Evolutionary conservation across 1,284 basidiomycete species (phyloP).

Genomic region (Tilletia indica): DNA sequence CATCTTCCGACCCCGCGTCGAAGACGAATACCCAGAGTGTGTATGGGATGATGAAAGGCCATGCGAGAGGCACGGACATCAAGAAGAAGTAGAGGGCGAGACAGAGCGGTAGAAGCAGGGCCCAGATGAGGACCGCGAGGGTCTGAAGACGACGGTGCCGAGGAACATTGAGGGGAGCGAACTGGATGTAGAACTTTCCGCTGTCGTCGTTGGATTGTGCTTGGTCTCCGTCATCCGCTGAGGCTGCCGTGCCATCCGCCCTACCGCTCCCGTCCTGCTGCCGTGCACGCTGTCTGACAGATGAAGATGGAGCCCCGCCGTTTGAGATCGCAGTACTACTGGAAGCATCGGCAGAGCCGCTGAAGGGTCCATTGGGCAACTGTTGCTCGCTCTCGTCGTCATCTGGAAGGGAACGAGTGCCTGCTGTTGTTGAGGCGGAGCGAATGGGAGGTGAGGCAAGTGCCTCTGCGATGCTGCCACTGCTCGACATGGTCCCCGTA

Average conservation of each 20-base stretch:
- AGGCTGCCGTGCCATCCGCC: not conserved
- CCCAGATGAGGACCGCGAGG: slow-evolving; percentile 74
- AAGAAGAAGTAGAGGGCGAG: slow-evolving; percentile 72
- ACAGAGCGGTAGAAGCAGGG: slow-evolving; percentile 71
- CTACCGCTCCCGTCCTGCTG: not conserved
- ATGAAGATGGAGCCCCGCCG: not conserved
- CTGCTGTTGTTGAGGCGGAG: slow-evolving; percentile 1
- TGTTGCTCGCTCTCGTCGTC: not conserved
- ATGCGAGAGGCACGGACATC: slow-evolving; percentile 83
- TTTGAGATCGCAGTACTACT: not conserved
- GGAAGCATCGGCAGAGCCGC: not conserved
- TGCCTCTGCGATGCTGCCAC: not conserved
- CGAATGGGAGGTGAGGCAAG: not conserved
- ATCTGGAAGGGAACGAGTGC: slow-evolving; percentile 5
- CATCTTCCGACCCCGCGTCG: slow-evolving; percentile 74
- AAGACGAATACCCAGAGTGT: slow-evolving; percentile 71
- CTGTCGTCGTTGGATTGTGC: slow-evolving; percentile 9
- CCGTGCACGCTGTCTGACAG: not conserved
- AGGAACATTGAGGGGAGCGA: slow-evolving; percentile 49
- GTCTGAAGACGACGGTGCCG: slow-evolving; percentile 52
- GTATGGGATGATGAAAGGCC: slow-evolving; percentile 82
- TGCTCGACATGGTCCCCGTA: too few relatives aligned
- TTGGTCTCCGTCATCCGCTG: not conserved
- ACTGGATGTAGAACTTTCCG: slow-evolving; percentile 20
- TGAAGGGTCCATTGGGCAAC: not conserved